Percentiles rank a stretch among this genome's conserved stretches.
These are phyloP conservation scores for Clarireedia monteithiana DNA, from an alignment of 2,329 filamentous ascomycete species.

Conservation along the genomic window DNA sequence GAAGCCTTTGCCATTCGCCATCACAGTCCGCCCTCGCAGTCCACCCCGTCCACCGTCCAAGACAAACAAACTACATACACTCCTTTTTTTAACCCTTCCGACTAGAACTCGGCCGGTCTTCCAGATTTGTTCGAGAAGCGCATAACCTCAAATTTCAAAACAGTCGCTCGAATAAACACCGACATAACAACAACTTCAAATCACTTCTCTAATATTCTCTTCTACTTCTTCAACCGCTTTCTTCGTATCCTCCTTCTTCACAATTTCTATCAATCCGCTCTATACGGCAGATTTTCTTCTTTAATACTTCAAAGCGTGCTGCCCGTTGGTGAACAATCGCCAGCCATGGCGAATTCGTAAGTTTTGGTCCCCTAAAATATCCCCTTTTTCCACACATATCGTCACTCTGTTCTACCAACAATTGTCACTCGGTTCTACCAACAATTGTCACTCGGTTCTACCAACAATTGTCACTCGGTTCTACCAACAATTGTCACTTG, in stretches of 20 bases:
- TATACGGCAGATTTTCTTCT: not conserved
- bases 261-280: not conserved
- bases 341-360: slow-evolving; percentile 7
- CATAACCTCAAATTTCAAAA: too few relatives aligned
- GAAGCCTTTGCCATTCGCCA: too few relatives aligned
- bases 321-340: not conserved
- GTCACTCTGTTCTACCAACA: too few relatives aligned
- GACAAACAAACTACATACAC: too few relatives aligned
- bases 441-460: not conserved
- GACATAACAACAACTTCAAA: slow-evolving; percentile 41
- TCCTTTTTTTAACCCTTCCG: too few relatives aligned
- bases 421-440: not conserved
- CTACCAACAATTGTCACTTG: not conserved
- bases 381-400: slow-evolving; percentile 1
- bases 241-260: too few relatives aligned
- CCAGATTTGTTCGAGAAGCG: too few relatives aligned
- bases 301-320: not conserved
- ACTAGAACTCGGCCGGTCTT: too few relatives aligned
- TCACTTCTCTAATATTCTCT: slow-evolving; percentile 34
- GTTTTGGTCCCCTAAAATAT: not conserved
- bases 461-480: too few relatives aligned
- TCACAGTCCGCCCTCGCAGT: too few relatives aligned
- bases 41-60: too few relatives aligned
- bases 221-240: too few relatives aligned
- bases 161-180: slow-evolving; percentile 15